Conservation (phyloP, 768 basidiomycete species). For the Tulasnella sp. region DNA sequence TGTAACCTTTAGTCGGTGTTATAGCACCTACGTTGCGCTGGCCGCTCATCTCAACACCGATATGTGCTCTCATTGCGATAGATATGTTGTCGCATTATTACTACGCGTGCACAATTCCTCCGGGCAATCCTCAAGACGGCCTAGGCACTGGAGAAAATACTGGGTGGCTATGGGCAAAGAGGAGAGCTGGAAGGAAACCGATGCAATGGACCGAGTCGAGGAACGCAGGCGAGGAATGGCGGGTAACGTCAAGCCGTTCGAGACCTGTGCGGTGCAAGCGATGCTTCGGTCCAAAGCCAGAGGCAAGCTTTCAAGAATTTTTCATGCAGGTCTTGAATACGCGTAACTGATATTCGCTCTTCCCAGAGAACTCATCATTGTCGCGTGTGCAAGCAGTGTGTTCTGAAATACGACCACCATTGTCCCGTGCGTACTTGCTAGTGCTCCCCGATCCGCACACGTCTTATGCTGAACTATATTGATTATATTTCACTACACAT, state of each 20-base stretch:
- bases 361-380: conserved; percentile 85
- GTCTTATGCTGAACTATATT: no score
- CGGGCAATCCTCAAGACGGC: conserved; percentile 64
- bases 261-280: conserved; percentile 29
- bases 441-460: not conserved
- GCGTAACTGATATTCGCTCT: conserved; percentile 12
- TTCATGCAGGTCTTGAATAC: not conserved
- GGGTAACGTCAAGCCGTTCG: conserved; percentile 3
- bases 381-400: conserved; percentile 79
- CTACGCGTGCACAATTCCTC: conserved; percentile 64
- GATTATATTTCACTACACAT: no score
- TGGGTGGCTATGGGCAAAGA: conserved; percentile 50
- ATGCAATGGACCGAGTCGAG: conserved; percentile 39
- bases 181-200: conserved; percentile 30
- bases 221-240: conserved; percentile 15
- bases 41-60: conserved; percentile 50
- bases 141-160: conserved; percentile 27
- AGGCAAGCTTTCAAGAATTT: conserved; percentile 41
- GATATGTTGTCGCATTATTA: conserved; percentile 82
- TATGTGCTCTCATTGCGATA: conserved; percentile 61
- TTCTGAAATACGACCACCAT: conserved; percentile 85
- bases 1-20: conserved; percentile 51
- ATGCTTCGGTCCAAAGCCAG: conserved; percentile 61
- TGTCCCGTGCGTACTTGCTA: conserved; percentile 61
- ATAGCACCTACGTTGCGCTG: conserved; percentile 55